phyloP scores from a whole-genome alignment of 1,284 basidiomycete species.

The Cutaneotrichosporon cavernicola region DNA sequence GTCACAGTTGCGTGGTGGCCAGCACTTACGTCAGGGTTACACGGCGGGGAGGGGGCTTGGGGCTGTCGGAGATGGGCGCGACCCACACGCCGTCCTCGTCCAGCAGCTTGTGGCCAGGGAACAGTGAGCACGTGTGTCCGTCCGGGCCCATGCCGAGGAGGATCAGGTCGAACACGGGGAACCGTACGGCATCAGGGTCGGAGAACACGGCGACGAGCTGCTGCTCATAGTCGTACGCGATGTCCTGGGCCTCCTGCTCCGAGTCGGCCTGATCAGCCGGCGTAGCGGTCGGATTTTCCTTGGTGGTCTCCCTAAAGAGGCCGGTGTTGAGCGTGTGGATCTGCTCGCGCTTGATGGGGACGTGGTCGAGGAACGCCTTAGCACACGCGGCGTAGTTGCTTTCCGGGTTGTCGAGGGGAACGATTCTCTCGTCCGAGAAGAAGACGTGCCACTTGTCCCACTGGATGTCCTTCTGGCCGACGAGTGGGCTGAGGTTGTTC shows the following conservation, averaged over 20 bases:
- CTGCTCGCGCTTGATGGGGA: constrained; percentile 68
- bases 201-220: constrained; percentile 89
- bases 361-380: constrained; percentile 75
- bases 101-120: constrained; percentile 87
- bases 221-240: constrained; percentile 90
- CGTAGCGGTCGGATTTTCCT: constrained; percentile 54
- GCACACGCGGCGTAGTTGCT: constrained; percentile 83
- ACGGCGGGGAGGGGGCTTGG: constrained; percentile 85
- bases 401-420: constrained; percentile 86
- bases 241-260: constrained; percentile 68
- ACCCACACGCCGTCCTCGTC: constrained; percentile 89
- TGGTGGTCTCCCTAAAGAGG: constrained; percentile 59
- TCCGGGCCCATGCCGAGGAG: constrained; percentile 91
- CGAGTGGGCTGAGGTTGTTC: constrained; percentile 72
- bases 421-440: constrained; percentile 92
- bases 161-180: constrained; percentile 93
- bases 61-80: constrained; percentile 86
- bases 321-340: constrained; percentile 80
- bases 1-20: not conserved
- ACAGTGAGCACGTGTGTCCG: constrained; percentile 95
- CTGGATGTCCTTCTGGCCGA: constrained; percentile 66
- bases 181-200: constrained; percentile 81
- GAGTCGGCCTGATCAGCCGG: constrained; percentile 29
- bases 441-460: constrained; percentile 99
- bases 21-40: constrained; percentile 63